Percentiles rank a stretch among this genome's conserved stretches.
Conservation (phyloP, 2,329 filamentous ascomycete genomes). For the Beauveria sp. region DNA sequence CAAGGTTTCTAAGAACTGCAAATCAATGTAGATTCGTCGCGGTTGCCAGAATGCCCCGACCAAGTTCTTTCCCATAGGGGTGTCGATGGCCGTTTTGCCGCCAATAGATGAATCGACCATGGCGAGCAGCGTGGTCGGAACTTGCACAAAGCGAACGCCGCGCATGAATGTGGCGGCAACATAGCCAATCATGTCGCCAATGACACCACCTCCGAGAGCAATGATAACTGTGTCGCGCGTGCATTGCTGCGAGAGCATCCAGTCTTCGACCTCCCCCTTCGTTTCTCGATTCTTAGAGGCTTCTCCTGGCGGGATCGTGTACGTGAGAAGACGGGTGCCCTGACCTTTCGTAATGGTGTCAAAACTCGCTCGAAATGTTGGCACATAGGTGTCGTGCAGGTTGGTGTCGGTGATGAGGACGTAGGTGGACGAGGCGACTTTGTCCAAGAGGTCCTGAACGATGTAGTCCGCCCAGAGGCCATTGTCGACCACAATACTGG, state of each 20-base stretch:
- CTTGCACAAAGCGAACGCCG: conserved; percentile 90
- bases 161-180: conserved; percentile 98
- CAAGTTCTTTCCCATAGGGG: conserved; percentile 90
- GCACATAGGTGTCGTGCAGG: conserved; percentile 70
- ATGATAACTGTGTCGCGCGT: conserved; percentile 92
- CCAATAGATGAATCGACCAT: conserved; percentile 99
- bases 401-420: conserved; percentile 97
- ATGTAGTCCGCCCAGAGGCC: conserved; percentile 82
- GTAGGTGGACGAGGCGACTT: conserved; percentile 80
- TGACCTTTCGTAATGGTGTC: conserved; percentile 20
- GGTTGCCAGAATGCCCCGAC: conserved; percentile 97
- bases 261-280: conserved; percentile 94
- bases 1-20: conserved; percentile 83
- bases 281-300: conserved; percentile 88
- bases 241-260: conserved; percentile 88
- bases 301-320: conserved; percentile 84
- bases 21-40: conserved; percentile 85
- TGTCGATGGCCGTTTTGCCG: conserved; percentile 97
- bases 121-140: conserved; percentile 85
- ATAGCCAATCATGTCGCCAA: conserved; percentile 96
- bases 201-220: conserved; percentile 90
- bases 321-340: conserved; percentile 66
- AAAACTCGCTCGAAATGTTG: conserved; percentile 54
- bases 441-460: conserved; percentile 68
- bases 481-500: conserved; percentile 87